Percentiles rank a stretch among this genome's conserved stretches.
Evolutionary conservation across 257 asterid species (phyloP).

Genomic region (Nicotiana knightiana): DNA sequence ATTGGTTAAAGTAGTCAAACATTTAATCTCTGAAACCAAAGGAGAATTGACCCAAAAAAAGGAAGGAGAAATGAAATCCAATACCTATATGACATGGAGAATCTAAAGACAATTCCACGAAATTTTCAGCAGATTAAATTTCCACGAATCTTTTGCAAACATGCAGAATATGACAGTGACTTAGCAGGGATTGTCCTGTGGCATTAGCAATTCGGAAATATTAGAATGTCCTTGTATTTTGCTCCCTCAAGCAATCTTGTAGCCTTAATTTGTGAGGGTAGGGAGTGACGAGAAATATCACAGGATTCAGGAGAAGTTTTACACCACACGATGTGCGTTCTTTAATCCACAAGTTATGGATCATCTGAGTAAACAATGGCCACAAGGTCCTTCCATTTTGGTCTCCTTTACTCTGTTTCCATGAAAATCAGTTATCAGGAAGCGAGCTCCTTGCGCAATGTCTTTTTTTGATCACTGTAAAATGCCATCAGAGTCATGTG

Average conservation of each 20-base stretch:
- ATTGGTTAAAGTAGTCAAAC: slow-evolving; percentile 1
- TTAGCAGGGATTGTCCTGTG: neutral
- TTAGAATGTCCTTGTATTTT: neutral
- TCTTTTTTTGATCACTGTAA: neutral
- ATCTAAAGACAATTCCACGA: neutral
- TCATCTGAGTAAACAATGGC: neutral
- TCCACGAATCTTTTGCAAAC: neutral
- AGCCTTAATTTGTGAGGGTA: neutral
- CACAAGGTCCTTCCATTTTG: slow-evolving; percentile 1
- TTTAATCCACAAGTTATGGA: neutral
- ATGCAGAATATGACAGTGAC: neutral
- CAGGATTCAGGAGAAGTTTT: neutral
- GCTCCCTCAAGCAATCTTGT: neutral
- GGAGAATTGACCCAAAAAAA: neutral
- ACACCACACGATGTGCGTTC: neutral
- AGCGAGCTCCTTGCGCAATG: neutral
- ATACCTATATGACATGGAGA: neutral
- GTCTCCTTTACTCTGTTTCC: neutral
- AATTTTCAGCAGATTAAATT: neutral
- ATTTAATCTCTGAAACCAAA: neutral
- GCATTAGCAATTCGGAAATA: neutral
- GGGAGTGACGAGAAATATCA: neutral
- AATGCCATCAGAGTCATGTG: neutral
- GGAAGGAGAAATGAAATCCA: neutral
- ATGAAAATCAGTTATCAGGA: neutral